These are phyloP conservation scores for Rhizopogon sp. DNA, from an alignment of 768 basidiomycete species.

Conservation along the genomic window DNA sequence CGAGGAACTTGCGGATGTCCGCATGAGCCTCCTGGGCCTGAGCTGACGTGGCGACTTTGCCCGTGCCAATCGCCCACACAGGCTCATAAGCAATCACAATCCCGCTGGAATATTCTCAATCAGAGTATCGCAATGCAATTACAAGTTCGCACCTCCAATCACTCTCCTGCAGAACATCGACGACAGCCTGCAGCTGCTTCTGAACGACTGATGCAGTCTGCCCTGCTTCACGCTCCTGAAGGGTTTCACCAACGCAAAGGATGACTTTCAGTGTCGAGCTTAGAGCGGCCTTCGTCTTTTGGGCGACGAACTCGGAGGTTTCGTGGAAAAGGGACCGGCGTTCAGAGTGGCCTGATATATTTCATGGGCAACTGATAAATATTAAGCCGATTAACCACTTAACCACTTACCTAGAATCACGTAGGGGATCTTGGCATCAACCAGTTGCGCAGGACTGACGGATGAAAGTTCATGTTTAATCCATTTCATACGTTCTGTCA, in stretches of 20 bases:
- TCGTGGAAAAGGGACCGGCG: conserved; percentile 92
- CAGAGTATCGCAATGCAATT: neutral
- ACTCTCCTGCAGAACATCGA: conserved; percentile 50
- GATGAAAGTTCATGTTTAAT: neutral
- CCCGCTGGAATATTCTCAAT: conserved; percentile 41
- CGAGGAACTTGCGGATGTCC: conserved; percentile 74
- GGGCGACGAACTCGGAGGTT: conserved; percentile 73
- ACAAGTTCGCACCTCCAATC: conserved; percentile 71
- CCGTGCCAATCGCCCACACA: conserved; percentile 98
- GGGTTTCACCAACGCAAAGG: conserved; percentile 94
- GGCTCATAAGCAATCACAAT: conserved; percentile 96
- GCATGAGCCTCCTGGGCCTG: conserved; percentile 93
- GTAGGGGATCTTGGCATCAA: conserved; percentile 82
- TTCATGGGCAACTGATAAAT: neutral
- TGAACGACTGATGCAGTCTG: conserved; percentile 79
- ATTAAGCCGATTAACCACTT: conserved; percentile 11
- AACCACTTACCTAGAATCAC: conserved; percentile 75
- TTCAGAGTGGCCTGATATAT: conserved; percentile 80
- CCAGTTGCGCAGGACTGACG: conserved; percentile 73
- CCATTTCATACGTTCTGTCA: neutral
- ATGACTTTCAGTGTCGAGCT: conserved; percentile 77
- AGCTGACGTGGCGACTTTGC: conserved; percentile 86
- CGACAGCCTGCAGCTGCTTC: conserved; percentile 74
- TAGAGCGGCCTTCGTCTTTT: conserved; percentile 83
- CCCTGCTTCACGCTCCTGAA: conserved; percentile 76